Base-by-base conservation (phyloP, 1,284 basidiomycete species). In the Ceratobasidium sp. region DNA sequence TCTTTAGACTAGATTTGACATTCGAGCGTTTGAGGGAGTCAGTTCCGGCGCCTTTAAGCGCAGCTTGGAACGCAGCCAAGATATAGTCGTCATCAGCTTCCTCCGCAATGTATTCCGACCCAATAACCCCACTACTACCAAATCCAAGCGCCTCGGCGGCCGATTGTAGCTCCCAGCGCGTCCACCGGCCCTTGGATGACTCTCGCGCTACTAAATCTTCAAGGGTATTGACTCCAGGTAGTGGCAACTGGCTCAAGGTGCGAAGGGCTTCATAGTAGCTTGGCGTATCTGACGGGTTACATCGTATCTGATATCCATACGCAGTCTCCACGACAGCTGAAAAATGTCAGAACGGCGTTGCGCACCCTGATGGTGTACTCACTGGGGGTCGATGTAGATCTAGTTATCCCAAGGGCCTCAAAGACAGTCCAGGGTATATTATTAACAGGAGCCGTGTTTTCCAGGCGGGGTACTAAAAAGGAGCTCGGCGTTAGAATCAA, bases 261-360 rank as follows among this genome's bases (percentile, higher is more conserved):
- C 50, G 23, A 15, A 94, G 84, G 67, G 87, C 86, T 2, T 89
- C 88, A 83, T 92, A 94, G 82, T 93, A 92, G 17, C 85, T 82
- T 4, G 89, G 80, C 0, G 93, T 94, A 56, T 87, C 83, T 2
- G 82, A 84, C 38, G 93, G 93, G 81, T 94, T 90, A 83, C 93
- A 95, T 77, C 93, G 91, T 81, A 90, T 92, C 83, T 94, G 93
- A 0, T 92, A 91, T 73, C 91, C 85, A 82, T 94, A 95, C 0
- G 90, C 92, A 82, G 93, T 94, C n/a, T 86, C 86, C 67, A 95
- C 87, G 7, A 93, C 85, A 38, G 92, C 93, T 94, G 79, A 44
- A 73, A 42, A 38, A 52, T 28, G 66, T 79, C 62, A 69, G 40
- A 40, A 33, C 20, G 33, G 48, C 66, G 26, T 40, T 54, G 52